These are phyloP conservation scores for Domatiomyces globalis DNA, from an alignment of 2,329 filamentous ascomycete genomes.

Conservation along the genomic window DNA sequence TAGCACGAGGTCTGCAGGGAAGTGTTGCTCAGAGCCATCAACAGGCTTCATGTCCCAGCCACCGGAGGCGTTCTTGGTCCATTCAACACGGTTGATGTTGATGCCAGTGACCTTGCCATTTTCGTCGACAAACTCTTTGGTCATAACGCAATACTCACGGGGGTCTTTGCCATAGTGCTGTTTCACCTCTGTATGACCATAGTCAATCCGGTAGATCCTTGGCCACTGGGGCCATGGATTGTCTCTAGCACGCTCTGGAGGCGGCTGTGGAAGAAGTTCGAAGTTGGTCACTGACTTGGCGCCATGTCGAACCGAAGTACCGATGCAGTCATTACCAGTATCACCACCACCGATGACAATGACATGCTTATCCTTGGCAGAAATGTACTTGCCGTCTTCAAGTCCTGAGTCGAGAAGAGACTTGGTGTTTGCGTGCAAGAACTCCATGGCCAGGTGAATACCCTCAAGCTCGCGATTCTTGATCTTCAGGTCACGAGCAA, in stretches of 20 bases:
- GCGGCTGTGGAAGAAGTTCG: conserved; percentile 83
- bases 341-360: conserved; percentile 96
- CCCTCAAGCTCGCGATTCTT: conserved; percentile 76
- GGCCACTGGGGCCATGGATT: conserved; percentile 99
- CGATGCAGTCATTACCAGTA: conserved; percentile 95
- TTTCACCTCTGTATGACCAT: conserved; percentile 89
- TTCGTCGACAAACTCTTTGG: conserved; percentile 87
- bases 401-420: conserved; percentile 86
- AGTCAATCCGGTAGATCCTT: conserved; percentile 95
- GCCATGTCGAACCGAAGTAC: conserved; percentile 86
- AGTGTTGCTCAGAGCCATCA: conserved; percentile 85
- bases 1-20: conserved; percentile 86
- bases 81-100: conserved; percentile 89
- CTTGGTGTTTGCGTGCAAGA: conserved; percentile 95
- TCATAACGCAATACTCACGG: conserved; percentile 97
- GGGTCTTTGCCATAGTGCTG: conserved; percentile 93
- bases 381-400: conserved; percentile 72
- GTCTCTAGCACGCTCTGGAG: conserved; percentile 74
- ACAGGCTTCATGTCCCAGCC: conserved; percentile 99
- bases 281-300: conserved; percentile 96
- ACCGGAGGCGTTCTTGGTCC: conserved; percentile 76
- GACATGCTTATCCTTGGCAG: conserved; percentile 88
- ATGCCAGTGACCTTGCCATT: conserved; percentile 89
- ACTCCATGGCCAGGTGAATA: conserved; percentile 94
- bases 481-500: conserved; percentile 83